A percentile compares a stretch with the other conserved stretches of the same genome.
Evolutionary conservation across 2,329 filamentous ascomycete species (phyloP).

Genomic region (Podosphaera xanthii): DNA sequence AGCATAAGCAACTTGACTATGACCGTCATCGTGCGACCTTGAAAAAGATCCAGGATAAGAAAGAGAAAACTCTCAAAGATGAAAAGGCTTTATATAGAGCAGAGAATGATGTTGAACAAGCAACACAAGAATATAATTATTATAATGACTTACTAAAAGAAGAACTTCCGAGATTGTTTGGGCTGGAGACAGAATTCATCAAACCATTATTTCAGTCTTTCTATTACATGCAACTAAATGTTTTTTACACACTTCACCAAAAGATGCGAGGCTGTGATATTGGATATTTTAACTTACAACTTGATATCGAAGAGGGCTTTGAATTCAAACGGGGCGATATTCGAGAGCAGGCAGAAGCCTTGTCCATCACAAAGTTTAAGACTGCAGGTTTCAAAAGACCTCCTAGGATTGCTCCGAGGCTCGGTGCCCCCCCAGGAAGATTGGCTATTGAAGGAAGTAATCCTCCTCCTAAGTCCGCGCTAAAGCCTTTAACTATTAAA

Average conservation of each 20-base stretch:
- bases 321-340: slow-evolving; percentile 71
- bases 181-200: slow-evolving; percentile 82
- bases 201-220: slow-evolving; percentile 94
- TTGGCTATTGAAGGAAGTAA: slow-evolving; percentile 17
- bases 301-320: slow-evolving; percentile 83
- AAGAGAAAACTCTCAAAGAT: slow-evolving; percentile 86
- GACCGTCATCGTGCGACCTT: slow-evolving; percentile 63
- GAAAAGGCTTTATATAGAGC: slow-evolving; percentile 95
- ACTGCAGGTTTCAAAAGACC: slow-evolving; percentile 46
- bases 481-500: slow-evolving; percentile 14
- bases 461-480: slow-evolving; percentile 9
- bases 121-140: slow-evolving; percentile 92
- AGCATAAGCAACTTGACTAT: slow-evolving; percentile 94
- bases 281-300: slow-evolving; percentile 82
- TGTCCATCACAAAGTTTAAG: slow-evolving; percentile 80
- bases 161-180: slow-evolving; percentile 78
- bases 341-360: slow-evolving; percentile 59
- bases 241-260: slow-evolving; percentile 96
- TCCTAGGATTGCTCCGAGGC: slow-evolving; percentile 10
- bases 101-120: slow-evolving; percentile 71
- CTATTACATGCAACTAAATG: slow-evolving; percentile 99
- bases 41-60: slow-evolving; percentile 95
- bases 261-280: slow-evolving; percentile 96
- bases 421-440: slow-evolving; percentile 8
- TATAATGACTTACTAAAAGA: slow-evolving; percentile 96